Conservation (phyloP, 805 yeast genomes). For the Hanseniaspora hatyaiensis region DNA sequence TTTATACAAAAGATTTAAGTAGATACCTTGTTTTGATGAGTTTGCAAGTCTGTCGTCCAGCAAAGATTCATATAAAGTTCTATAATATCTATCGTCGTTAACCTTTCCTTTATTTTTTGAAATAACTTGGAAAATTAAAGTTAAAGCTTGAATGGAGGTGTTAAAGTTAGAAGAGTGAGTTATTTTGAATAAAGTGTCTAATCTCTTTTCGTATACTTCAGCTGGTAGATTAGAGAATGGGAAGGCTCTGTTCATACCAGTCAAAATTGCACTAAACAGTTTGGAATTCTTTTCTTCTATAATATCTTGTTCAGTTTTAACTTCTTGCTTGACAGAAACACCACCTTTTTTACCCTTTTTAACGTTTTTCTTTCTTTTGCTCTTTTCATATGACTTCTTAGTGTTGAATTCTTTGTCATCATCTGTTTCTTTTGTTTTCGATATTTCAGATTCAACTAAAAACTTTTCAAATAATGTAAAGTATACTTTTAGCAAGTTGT, state of each 20-base stretch:
- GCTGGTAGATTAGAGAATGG: constrained; percentile 74
- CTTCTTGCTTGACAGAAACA: constrained; percentile 50
- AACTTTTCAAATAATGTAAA: constrained; percentile 77
- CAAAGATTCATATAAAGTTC: constrained; percentile 80
- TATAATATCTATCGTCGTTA: constrained; percentile 59
- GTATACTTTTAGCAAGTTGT: constrained; percentile 69
- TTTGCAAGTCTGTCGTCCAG: constrained; percentile 69
- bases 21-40: constrained; percentile 90
- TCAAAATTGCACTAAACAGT: constrained; percentile 76
- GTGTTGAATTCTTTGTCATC: constrained; percentile 26
- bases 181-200: constrained; percentile 74
- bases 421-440: constrained; percentile 32
- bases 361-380: constrained; percentile 60
- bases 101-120: constrained; percentile 38
- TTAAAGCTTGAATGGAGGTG: constrained; percentile 85
- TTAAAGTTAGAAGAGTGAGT: constrained; percentile 91
- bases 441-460: constrained; percentile 35
- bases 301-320: constrained; percentile 52
- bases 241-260: constrained; percentile 92
- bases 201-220: constrained; percentile 59
- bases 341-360: constrained; percentile 86
- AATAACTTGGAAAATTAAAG: constrained; percentile 71
- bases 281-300: constrained; percentile 72
- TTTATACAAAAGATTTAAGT: constrained; percentile 73
- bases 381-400: constrained; percentile 38